Conservation (phyloP, 305 asterid genomes). For the Striga hermonthica region DNA sequence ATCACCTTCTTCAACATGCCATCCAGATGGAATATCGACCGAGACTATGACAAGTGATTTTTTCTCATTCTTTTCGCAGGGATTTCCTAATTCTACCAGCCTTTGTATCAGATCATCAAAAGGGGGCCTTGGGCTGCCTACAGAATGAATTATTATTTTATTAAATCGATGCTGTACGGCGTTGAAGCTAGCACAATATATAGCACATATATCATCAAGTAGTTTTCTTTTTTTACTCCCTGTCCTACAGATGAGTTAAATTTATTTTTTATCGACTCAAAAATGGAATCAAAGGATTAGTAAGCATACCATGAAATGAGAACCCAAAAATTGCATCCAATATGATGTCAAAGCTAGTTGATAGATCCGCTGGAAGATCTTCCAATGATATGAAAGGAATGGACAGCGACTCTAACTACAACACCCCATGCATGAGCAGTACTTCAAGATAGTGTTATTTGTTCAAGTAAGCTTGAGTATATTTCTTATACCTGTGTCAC, state of each 20-base stretch:
- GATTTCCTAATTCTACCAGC: conserved; percentile 38
- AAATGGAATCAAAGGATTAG: not conserved
- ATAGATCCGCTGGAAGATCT: conserved; percentile 55
- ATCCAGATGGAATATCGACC: conserved; percentile 88
- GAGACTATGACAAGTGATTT: conserved; percentile 50
- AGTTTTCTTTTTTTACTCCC: no score
- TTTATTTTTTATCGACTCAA: no score
- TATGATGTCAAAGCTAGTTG: conserved; percentile 51
- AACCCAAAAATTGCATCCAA: conserved; percentile 85
- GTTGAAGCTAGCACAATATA: no score
- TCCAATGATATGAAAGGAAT: conserved; percentile 65
- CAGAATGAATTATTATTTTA: no score
- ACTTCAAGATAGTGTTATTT: not conserved
- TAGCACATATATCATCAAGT: no score
- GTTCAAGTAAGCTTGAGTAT: not conserved
- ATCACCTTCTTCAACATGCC: conserved; percentile 92
- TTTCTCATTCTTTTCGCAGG: conserved; percentile 32
- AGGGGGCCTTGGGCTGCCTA: conserved; percentile 57
- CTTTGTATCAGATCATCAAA: conserved; percentile 62
- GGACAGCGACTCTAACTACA: conserved; percentile 71
- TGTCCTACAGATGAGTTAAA: no score
- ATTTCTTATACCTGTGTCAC: conserved; percentile 62
- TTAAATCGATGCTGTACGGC: no score
- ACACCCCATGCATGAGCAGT: conserved; percentile 35
- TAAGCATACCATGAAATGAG: conserved; percentile 59